These are phyloP conservation scores for Alternaria postmessia DNA, from an alignment of 2,329 filamentous ascomycete genomes.

Conservation along the genomic window DNA sequence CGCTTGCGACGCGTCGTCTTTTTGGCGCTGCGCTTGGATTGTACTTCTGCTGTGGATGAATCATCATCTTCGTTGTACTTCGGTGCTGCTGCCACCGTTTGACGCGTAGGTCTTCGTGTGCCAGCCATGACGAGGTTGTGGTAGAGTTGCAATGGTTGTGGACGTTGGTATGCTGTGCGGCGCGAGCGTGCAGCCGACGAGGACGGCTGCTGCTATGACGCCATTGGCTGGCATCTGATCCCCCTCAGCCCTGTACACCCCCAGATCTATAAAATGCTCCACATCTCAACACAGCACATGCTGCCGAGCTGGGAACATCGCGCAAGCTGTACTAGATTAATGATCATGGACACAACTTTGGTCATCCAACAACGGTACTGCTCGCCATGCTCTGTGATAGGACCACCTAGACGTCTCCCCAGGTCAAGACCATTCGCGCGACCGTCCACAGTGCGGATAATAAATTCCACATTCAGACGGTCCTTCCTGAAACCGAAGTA, in stretches of 20 bases:
- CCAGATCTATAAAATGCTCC: neutral
- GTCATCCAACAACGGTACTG: neutral
- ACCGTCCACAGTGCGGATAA: neutral
- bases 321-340: neutral
- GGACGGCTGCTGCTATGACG: neutral
- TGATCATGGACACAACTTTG: neutral
- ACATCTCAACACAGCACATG: neutral
- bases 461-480: neutral
- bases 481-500: neutral
- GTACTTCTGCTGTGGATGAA: constrained; percentile 23
- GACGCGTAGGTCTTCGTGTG: constrained; percentile 43
- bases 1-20: constrained; percentile 42
- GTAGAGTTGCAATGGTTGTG: constrained; percentile 4
- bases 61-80: constrained; percentile 34
- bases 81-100: constrained; percentile 22
- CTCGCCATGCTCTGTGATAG: neutral
- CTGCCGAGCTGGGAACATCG: neutral
- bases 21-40: constrained; percentile 30
- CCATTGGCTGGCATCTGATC: constrained; percentile 1
- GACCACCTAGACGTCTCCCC: neutral
- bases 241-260: neutral
- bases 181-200: constrained; percentile 1
- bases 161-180: constrained; percentile 4
- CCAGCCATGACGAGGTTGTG: constrained; percentile 31
- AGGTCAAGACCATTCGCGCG: neutral